Conservation (phyloP, 1,284 basidiomycete species). For the Xerocomus amazonicus region DNA sequence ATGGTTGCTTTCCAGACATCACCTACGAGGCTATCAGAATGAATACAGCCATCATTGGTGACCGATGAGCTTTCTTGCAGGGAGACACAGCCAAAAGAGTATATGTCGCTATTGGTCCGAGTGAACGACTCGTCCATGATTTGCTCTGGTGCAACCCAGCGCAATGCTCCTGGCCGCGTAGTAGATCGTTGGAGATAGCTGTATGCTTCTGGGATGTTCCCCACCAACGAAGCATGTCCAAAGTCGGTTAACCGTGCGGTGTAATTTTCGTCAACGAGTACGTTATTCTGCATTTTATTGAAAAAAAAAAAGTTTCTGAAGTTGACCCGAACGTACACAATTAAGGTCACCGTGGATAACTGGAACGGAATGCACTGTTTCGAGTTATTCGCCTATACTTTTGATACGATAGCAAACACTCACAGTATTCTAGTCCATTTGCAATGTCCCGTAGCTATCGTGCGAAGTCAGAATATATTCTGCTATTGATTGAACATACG, state of each 20-base stretch:
- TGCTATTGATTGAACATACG: slow-evolving; percentile 1
- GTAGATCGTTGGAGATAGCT: slow-evolving; percentile 1
- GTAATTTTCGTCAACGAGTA: slow-evolving; percentile 1
- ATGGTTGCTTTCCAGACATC: no score
- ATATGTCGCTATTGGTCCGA: background rate
- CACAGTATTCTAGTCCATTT: slow-evolving; percentile 15
- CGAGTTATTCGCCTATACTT: background rate
- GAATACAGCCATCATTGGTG: no score
- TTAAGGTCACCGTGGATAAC: slow-evolving; percentile 20
- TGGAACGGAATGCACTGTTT: slow-evolving; percentile 14
- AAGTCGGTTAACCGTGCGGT: slow-evolving; percentile 1
- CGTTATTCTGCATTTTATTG: slow-evolving; percentile 2
- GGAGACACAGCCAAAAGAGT: slow-evolving; percentile 6
- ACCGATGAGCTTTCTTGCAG: no score
- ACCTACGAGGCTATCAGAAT: no score
- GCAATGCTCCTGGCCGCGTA: background rate
- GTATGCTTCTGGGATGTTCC: background rate
- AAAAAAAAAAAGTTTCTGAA: no score
- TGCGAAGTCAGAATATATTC: background rate
- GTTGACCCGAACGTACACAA: background rate
- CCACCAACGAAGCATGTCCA: background rate
- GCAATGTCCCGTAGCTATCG: slow-evolving; percentile 8
- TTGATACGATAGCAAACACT: background rate
- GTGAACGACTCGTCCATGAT: background rate
- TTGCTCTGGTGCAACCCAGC: background rate